A percentile compares a stretch with the other conserved stretches of the same genome.
Evolutionary conservation across 148 eudicot genomes (phyloP).

Genomic region (Polygonum aviculare): DNA sequence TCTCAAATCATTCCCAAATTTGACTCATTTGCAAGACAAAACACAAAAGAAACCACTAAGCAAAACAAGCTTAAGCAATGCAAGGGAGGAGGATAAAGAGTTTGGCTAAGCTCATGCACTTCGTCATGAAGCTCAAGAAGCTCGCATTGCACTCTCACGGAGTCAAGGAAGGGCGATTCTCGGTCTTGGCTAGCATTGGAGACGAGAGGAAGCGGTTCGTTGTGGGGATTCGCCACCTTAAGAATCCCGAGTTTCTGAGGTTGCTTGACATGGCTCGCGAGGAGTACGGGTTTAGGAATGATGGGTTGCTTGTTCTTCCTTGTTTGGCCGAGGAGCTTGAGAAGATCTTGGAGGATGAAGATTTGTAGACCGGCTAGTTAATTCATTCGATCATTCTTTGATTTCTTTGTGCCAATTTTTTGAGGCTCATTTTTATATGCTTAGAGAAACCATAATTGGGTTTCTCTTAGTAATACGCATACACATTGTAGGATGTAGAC

Average conservation of each 20-base stretch:
- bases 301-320: slow-evolving; percentile 12
- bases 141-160: neutral
- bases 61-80: neutral
- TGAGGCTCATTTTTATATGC: neutral
- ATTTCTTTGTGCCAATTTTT: neutral
- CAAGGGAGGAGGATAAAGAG: slow-evolving; percentile 1
- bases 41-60: neutral
- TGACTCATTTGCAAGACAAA: neutral
- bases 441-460: neutral
- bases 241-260: slow-evolving; percentile 12
- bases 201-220: neutral
- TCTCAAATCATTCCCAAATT: neutral
- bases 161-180: slow-evolving; percentile 7
- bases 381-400: neutral
- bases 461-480: neutral
- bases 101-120: neutral
- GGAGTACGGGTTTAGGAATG: slow-evolving; percentile 11
- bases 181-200: slow-evolving; percentile 6
- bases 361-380: neutral
- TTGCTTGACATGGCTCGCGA: slow-evolving; percentile 9
- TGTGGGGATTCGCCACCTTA: neutral
- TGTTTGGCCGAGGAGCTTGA: slow-evolving; percentile 13
- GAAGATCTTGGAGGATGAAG: slow-evolving; percentile 2
- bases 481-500: neutral
- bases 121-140: slow-evolving; percentile 4